Evolutionary conservation across 2,329 filamentous ascomycete genomes (phyloP), one percentile per base, ranked within the genome.

Genomic region (Coleophoma crateriformis): DNA sequence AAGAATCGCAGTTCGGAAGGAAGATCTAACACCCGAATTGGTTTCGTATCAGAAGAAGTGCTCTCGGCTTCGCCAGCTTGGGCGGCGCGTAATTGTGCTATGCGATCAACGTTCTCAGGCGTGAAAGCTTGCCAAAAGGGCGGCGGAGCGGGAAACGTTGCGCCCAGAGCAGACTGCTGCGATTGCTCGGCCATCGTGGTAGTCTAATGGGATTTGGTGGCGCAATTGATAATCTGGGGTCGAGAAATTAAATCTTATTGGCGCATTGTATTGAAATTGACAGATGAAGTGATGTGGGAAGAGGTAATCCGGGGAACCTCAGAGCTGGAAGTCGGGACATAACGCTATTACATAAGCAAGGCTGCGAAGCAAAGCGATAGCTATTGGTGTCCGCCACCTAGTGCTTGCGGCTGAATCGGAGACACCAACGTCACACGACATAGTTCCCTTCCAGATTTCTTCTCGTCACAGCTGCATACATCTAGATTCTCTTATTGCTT

Each of bases 121-220:
- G 89, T 96, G 69, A 97, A 97, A 66, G 88, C 78, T 58, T 86
- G 85, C 84, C 88, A 97, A 71, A 96, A 95, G 1, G 86, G 84
- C 22, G 94, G 94, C 22, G 94, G 94, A 47, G 87, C 82, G 20
- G 94, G 92, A 65, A 90, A 96, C 38, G 85, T 82, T 20, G 86
- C 82, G 22, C 82, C 76, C 59, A 78, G 68, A 43, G 74, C 71
- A 55, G 65, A 61, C 8, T 69, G 67, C 42, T 73, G 70, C 48
- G 71, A 71, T 51, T 75, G 73, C 47, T 82, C 82, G 50, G 80
- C 81, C 85, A 88, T 89, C 41, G 42, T 48, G 37, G n/a, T 27
- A 15, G 27, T 27, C 8, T 27, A 47, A 47, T 37, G 45, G 47
- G 38, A 33, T 8, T 19, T 13, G 15, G 8, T 27, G 20, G 32